phyloP scores from a whole-genome alignment of 2,329 filamentous ascomycete species.

The Cadophora malorum region DNA sequence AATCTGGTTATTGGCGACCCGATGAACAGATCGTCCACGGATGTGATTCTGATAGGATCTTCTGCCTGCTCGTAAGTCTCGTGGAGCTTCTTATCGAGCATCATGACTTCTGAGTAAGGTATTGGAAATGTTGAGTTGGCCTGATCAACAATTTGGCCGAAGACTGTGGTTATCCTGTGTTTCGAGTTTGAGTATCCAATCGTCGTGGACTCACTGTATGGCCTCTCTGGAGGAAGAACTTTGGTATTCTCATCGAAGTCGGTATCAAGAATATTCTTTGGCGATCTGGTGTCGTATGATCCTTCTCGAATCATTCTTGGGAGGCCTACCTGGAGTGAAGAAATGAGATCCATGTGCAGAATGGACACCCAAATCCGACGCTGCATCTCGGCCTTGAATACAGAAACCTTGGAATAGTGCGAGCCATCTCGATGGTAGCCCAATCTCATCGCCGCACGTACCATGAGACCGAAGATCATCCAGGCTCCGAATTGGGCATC shows the following conservation, averaged over 20 bases:
- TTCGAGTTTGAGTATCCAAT: conserved; percentile 61
- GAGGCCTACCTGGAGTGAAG: conserved; percentile 71
- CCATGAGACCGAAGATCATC: conserved; percentile 56
- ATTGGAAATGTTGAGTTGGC: conserved; percentile 56
- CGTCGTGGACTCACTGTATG: conserved; percentile 61
- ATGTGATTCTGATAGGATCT: conserved; percentile 53
- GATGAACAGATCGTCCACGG: conserved; percentile 54
- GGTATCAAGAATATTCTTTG: conserved; percentile 67
- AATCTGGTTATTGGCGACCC: conserved; percentile 54
- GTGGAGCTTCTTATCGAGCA: conserved; percentile 54
- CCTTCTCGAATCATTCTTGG: conserved; percentile 69
- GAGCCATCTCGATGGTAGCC: conserved; percentile 63
- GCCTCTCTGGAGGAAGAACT: conserved; percentile 61
- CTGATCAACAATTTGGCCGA: conserved; percentile 58
- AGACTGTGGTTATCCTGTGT: conserved; percentile 53
- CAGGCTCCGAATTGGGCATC: conserved; percentile 61
- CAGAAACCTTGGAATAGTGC: conserved; percentile 54
- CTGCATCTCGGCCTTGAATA: conserved; percentile 66
- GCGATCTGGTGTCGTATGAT: conserved; percentile 66
- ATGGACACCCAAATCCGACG: conserved; percentile 62
- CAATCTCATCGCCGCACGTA: conserved; percentile 63
- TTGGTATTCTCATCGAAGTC: conserved; percentile 65
- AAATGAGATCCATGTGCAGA: conserved; percentile 65
- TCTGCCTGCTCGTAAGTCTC: conserved; percentile 54
- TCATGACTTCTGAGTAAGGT: conserved; percentile 56